phyloP scores from a whole-genome alignment of 768 basidiomycete species.

The Amanita brunnescens region DNA sequence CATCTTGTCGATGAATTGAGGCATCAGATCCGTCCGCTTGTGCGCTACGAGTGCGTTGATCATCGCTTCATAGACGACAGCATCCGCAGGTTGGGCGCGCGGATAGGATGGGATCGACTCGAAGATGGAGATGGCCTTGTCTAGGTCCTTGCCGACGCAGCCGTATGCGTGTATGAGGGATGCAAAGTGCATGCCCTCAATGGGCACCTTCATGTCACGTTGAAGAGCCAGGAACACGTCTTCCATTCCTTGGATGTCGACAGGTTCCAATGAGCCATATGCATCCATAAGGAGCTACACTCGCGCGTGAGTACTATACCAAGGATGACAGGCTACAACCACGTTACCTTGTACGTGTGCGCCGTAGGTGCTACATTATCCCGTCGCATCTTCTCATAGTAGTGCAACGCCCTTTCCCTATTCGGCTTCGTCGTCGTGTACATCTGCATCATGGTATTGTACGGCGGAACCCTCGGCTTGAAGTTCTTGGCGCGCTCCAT shows the following conservation, averaged over 20 bases:
- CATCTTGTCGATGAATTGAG: conserved; percentile 57
- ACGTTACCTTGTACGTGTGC: conserved; percentile 84
- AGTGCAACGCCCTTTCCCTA: conserved; percentile 65
- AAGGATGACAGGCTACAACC: neutral
- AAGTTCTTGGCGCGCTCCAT: conserved; percentile 71
- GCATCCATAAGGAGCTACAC: conserved; percentile 77
- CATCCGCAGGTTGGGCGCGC: conserved; percentile 56
- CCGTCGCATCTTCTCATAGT: conserved; percentile 54
- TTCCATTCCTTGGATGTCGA: conserved; percentile 68
- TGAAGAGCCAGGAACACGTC: conserved; percentile 54
- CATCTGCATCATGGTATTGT: conserved; percentile 98
- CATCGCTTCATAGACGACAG: conserved; percentile 83
- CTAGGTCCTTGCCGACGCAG: conserved; percentile 65
- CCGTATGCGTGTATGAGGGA: conserved; percentile 87
- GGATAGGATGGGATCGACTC: conserved; percentile 52
- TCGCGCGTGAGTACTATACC: conserved; percentile 5
- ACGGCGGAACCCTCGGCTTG: conserved; percentile 87
- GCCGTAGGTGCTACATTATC: conserved; percentile 67
- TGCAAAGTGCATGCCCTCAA: conserved; percentile 52
- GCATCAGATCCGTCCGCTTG: conserved; percentile 71
- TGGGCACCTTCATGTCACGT: conserved; percentile 31
- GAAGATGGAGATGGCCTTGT: conserved; percentile 70
- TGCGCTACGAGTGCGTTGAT: conserved; percentile 79
- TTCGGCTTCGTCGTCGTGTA: conserved; percentile 89
- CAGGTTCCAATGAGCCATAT: conserved; percentile 78